phyloP scores from a whole-genome alignment of 352 stramenopile species.

The Saprolegnia diclina region DNA sequence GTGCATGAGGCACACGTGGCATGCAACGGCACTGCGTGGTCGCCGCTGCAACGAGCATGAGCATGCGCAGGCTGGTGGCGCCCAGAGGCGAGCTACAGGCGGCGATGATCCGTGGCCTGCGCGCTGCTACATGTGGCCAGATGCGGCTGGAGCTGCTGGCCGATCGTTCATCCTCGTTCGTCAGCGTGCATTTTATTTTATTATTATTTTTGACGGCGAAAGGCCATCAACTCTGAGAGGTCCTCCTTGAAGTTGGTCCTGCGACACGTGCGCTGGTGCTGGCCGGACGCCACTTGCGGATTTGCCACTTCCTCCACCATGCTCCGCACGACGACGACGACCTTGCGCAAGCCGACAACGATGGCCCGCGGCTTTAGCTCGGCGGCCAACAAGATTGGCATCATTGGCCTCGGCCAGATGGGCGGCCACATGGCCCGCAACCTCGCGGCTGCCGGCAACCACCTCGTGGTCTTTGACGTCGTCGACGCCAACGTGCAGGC shows the following conservation, averaged over 20 bases:
- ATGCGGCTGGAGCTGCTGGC: too few relatives aligned
- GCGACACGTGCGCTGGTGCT: neutral
- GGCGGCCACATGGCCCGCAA: constrained; percentile 91
- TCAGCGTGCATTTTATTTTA: neutral
- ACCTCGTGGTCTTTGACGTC: constrained; percentile 78
- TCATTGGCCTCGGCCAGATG: constrained; percentile 93
- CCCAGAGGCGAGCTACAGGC: constrained; percentile 51
- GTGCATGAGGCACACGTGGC: constrained; percentile 82
- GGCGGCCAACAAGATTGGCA: constrained; percentile 43
- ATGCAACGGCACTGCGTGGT: constrained; percentile 94
- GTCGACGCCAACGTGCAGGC: constrained; percentile 43
- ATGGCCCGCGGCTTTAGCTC: neutral
- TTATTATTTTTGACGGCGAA: neutral
- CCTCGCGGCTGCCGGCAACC: constrained; percentile 71
- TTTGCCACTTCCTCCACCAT: constrained; percentile 41
- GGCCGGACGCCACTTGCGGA: too few relatives aligned
- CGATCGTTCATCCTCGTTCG: neutral
- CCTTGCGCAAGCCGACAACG: too few relatives aligned
- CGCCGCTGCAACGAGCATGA: constrained; percentile 67
- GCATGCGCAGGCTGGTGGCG: constrained; percentile 44
- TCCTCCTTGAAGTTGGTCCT: neutral
- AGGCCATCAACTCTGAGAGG: neutral
- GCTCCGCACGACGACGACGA: constrained; percentile 48
- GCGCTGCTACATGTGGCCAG: too few relatives aligned
- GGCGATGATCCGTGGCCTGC: neutral